Evolutionary conservation across 164 flowering plant species (phyloP), one percentile per base, ranked within the genome.

Genomic region (Macadamia tetraphylla): DNA sequence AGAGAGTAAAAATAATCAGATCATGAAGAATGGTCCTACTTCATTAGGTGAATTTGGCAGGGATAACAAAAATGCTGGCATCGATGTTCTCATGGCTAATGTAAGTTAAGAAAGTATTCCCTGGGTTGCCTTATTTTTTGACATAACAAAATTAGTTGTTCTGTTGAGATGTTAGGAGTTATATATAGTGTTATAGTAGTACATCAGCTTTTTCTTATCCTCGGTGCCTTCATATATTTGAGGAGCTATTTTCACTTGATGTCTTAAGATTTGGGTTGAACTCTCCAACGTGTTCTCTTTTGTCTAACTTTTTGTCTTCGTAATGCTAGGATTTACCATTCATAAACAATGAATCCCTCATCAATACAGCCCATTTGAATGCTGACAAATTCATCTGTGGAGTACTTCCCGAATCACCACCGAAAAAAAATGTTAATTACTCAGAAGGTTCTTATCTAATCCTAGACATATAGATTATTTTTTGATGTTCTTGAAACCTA

Each of bases 391-490:
- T 79, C 43, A 56, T 77, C 8, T 80, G 82, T 57, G 29, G 58
- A 6, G 63, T 80, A 64, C 23, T 77, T 48, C 82, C 89, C 5
- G 87, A 85, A 69, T 85, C 89, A 23, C 86, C 86, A 2, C 70
- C 82, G n/a, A n/a, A n/a, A 1, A 69, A 48, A 70, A 65, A 62
- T 0, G 82, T 83, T 30, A 32, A 65, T 1, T 88, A 79, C 67
- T 75, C 88, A 6, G 79, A 70, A 72, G 87, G 88, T 84, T 76
- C 17, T 3, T 7, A 17, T 23, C 23, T 58, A 58, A 58, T 29
- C 13, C 8, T 23, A 6, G 29, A 23, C 60, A 8, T 23, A 6
- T 29, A 23, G 60, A 4, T 9, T 4, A 4, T 43, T 4, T 43
- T 43, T 43, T 9, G 9, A 4, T 43, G 46, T 43, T 43, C 46